Evolutionary conservation across 1,139 yeast genomes (phyloP), one percentile per base, ranked within the genome.

Genomic region (Scheffersomyces cryptocercus): DNA sequence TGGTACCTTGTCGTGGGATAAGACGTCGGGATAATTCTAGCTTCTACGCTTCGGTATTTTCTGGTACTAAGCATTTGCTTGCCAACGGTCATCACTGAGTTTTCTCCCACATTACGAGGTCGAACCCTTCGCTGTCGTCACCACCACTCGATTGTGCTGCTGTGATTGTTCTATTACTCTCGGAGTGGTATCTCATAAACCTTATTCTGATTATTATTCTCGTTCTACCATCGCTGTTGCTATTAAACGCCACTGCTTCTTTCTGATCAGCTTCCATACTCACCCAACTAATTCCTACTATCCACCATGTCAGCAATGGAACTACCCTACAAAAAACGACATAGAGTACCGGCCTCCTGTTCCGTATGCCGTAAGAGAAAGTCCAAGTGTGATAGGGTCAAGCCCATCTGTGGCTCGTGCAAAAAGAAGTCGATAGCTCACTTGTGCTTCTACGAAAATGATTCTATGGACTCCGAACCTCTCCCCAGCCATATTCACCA

Each of bases 341-440:
- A 69, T 52, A 56, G 79, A 42, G 58, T 71, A 14, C 76, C 78
- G 13, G 70, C 77, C 5, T 70, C 76, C 35, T 74, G 79, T 52
- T 70, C 73, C 40, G 76, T 74, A 12, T 74, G 79, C 51, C 68
- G 79, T 29, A 73, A 71, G 51, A 56, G 79, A 40, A 74, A 74
- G 54, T 65, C 73, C 38, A 65, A 64, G 55, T 84, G 89, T 71
- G 88, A 83, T 56, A 70, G 85, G 52, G 73, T 71, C 35, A 74
- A 77, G 53, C 95, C 95, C 1, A 81, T 83, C 33, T 86, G 95
- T 65, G 81, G 86, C 5, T 78, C 84, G 40, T 86, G 95, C 67
- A 75, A 77, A 41, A 81, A 81, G 64, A 84, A 85, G 43, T 86
- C 88, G 12, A 85, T 85, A 20, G 85, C 86, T 26, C 90, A 85